Conservation (phyloP, 106 monocot genomes). For the Ottelia alismoides region DNA sequence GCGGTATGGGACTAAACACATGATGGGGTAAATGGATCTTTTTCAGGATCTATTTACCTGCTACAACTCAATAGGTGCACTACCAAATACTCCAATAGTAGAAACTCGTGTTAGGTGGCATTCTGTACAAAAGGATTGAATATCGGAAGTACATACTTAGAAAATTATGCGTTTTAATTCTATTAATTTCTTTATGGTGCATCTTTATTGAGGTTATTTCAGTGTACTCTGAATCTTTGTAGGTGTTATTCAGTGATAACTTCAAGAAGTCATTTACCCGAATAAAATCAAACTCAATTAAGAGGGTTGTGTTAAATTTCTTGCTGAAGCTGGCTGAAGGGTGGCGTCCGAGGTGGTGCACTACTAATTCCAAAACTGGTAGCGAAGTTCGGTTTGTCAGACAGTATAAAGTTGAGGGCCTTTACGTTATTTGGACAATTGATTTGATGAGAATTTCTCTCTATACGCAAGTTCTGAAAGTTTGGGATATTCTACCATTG, state of each 20-base stretch:
- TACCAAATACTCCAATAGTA: no score
- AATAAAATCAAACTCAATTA: conserved; percentile 16
- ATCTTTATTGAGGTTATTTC: no score
- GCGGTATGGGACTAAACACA: no score
- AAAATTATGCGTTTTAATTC: no score
- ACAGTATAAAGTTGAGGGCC: conserved; percentile 20
- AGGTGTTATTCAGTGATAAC: conserved; percentile 46
- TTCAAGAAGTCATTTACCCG: conserved; percentile 34
- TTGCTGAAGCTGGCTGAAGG: conserved; percentile 33
- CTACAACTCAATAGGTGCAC: no score
- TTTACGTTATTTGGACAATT: conserved; percentile 36
- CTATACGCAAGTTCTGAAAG: conserved; percentile 36
- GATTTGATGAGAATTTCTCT: conserved; percentile 25
- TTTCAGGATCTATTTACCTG: no score
- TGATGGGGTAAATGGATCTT: no score
- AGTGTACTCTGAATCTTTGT: no score
- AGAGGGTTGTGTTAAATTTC: conserved; percentile 18
- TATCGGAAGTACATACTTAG: no score
- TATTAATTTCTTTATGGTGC: no score
- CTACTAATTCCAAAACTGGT: not conserved
- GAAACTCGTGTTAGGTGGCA: no score
- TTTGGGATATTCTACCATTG: conserved; percentile 34
- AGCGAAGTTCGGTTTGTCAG: conserved; percentile 17
- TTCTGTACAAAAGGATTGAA: no score
- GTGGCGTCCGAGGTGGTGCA: conserved; percentile 23